These are phyloP conservation scores for Penicillium flavigenum DNA, from an alignment of 495 filamentous ascomycete genomes.

Conservation along the genomic window DNA sequence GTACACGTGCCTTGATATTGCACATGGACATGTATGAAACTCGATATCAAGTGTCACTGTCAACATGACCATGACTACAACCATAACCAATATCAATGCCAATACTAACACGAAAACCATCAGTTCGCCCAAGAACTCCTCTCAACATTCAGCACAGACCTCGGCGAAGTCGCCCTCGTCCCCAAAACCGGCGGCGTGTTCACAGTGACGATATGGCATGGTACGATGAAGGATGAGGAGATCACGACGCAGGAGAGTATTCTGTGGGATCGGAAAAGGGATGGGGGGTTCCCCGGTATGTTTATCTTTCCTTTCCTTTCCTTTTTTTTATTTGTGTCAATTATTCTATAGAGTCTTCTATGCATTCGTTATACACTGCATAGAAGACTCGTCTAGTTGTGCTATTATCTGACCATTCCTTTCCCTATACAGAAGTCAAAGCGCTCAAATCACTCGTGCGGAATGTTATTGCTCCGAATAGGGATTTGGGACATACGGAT, in stretches of 20 bases:
- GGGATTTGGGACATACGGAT: conserved; percentile 83
- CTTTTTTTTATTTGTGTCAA: neutral
- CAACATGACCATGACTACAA: neutral
- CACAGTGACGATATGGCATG: conserved; percentile 60
- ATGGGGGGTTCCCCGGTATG: conserved; percentile 88
- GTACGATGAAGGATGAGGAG: conserved; percentile 3
- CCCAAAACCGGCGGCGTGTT: conserved; percentile 86
- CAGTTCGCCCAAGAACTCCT: conserved; percentile 96
- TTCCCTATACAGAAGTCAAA: conserved; percentile 63
- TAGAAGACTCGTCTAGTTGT: neutral
- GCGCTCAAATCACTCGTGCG: conserved; percentile 86
- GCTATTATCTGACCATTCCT: conserved; percentile 7
- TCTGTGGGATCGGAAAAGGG: conserved; percentile 85
- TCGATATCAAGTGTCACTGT: conserved; percentile 1
- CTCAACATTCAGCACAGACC: conserved; percentile 82
- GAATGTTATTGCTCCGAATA: conserved; percentile 73
- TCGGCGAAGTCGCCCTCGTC: conserved; percentile 89
- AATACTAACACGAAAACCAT: neutral
- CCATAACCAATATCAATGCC: neutral
- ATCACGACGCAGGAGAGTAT: conserved; percentile 41
- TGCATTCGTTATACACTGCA: neutral
- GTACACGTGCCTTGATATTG: neutral
- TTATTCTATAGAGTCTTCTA: conserved; percentile 3
- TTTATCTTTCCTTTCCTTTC: conserved; percentile 19
- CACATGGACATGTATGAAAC: no score